Percentiles rank a stretch among this genome's conserved stretches.
Conservation (phyloP, 306 rosid species). For the Quillaja saponaria region DNA sequence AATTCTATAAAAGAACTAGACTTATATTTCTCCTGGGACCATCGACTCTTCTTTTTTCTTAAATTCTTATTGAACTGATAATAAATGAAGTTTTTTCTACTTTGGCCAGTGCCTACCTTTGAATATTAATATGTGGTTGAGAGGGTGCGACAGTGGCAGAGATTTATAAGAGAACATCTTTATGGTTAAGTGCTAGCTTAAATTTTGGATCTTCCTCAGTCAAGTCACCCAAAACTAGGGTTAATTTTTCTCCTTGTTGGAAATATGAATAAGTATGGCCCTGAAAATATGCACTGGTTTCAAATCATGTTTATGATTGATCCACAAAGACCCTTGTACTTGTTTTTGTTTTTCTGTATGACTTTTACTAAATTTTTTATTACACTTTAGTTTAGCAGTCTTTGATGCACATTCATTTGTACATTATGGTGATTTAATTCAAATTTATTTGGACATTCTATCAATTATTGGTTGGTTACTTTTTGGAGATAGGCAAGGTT, state of each 20-base stretch:
- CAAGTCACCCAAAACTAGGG: neutral
- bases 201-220: neutral
- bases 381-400: neutral
- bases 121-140: slow-evolving; percentile 13
- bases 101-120: neutral
- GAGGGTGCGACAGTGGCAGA: slow-evolving; percentile 1
- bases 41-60: slow-evolving; percentile 6
- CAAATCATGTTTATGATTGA: too few relatives aligned
- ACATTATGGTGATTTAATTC: neutral
- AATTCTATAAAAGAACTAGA: slow-evolving; percentile 2
- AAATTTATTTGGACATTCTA: neutral
- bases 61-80: slow-evolving; percentile 1
- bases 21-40: slow-evolving; percentile 9
- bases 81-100: slow-evolving; percentile 10
- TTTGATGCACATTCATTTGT: neutral
- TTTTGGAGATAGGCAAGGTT: slow-evolving; percentile 2
- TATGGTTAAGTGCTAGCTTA: slow-evolving; percentile 10
- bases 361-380: too few relatives aligned
- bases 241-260: neutral
- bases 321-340: too few relatives aligned
- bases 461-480: neutral
- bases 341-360: too few relatives aligned
- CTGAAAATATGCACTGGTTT: neutral
- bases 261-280: neutral
- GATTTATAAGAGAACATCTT: slow-evolving; percentile 8